These are phyloP conservation scores for Vigna radiata DNA, from an alignment of 306 rosid genomes.

Conservation along the genomic window DNA sequence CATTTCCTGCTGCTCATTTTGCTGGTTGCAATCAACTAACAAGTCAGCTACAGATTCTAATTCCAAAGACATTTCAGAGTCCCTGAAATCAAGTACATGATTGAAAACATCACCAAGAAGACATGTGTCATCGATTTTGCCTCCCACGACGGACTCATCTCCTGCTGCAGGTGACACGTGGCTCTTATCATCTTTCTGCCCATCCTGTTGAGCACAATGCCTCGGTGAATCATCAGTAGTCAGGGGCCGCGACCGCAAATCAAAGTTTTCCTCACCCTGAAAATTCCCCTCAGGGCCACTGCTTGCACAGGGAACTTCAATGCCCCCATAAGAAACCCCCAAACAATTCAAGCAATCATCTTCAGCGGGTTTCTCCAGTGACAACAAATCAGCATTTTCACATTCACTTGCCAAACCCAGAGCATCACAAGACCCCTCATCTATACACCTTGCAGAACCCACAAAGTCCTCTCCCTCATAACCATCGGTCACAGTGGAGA, in stretches of 20 bases:
- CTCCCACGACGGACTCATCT: slow-evolving; percentile 44
- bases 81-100: slow-evolving; percentile 43
- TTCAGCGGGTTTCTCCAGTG: slow-evolving; percentile 37
- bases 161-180: slow-evolving; percentile 37
- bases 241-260: slow-evolving; percentile 39
- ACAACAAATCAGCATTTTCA: slow-evolving; percentile 46
- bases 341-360: slow-evolving; percentile 43
- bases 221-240: slow-evolving; percentile 38
- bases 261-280: slow-evolving; percentile 46
- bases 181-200: slow-evolving; percentile 49
- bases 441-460: slow-evolving; percentile 45
- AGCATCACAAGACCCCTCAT: slow-evolving; percentile 45
- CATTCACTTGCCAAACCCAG: slow-evolving; percentile 47
- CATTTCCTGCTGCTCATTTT: slow-evolving; percentile 55
- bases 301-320: slow-evolving; percentile 39
- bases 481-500: slow-evolving; percentile 35
- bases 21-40: slow-evolving; percentile 47
- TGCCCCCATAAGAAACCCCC: slow-evolving; percentile 43
- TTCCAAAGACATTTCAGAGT: slow-evolving; percentile 50
- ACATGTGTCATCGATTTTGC: slow-evolving; percentile 31
- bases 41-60: slow-evolving; percentile 41
- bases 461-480: slow-evolving; percentile 36
- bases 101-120: slow-evolving; percentile 44
- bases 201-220: slow-evolving; percentile 49
- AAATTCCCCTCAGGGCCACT: slow-evolving; percentile 43